Evolutionary conservation across 345 rosid species (phyloP).

Genomic region (Eucalyptus polybractea): DNA sequence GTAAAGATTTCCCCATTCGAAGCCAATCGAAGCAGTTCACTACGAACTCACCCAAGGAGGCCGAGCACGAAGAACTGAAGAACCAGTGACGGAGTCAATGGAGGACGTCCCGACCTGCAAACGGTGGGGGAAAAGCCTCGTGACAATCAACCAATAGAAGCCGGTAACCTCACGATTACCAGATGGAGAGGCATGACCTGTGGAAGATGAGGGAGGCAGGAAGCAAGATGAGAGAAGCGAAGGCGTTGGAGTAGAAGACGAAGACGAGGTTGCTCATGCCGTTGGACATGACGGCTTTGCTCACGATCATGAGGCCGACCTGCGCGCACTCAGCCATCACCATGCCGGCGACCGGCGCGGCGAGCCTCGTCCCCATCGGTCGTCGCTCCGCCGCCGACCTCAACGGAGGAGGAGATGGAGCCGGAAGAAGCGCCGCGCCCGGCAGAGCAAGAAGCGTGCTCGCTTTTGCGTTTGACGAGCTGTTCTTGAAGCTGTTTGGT

Average conservation of each 20-base stretch:
- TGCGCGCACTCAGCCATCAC: constrained; percentile 48
- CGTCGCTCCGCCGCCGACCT: background rate
- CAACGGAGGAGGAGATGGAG: background rate
- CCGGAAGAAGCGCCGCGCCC: background rate
- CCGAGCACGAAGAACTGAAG: constrained; percentile 40
- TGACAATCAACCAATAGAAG: background rate
- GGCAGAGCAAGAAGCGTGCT: background rate
- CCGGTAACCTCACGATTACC: background rate
- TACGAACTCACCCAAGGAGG: constrained; percentile 24
- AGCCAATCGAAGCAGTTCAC: background rate
- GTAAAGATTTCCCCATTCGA: background rate
- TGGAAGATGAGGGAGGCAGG: constrained; percentile 37
- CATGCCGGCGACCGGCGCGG: constrained; percentile 28
- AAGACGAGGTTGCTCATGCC: constrained; percentile 43
- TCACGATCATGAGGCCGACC: constrained; percentile 35
- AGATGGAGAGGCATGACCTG: constrained; percentile 4
- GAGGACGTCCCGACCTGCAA: constrained; percentile 39
- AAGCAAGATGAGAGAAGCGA: constrained; percentile 47
- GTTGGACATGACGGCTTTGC: constrained; percentile 43
- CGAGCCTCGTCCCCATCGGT: background rate
- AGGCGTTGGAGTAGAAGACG: constrained; percentile 44
- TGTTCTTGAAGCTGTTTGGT: background rate
- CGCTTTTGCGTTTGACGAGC: background rate
- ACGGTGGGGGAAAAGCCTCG: background rate
- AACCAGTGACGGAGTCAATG: constrained; percentile 18